These are phyloP conservation scores for Sordariomycetes sp. DNA, from an alignment of 2,329 filamentous ascomycete genomes.

Conservation along the genomic window DNA sequence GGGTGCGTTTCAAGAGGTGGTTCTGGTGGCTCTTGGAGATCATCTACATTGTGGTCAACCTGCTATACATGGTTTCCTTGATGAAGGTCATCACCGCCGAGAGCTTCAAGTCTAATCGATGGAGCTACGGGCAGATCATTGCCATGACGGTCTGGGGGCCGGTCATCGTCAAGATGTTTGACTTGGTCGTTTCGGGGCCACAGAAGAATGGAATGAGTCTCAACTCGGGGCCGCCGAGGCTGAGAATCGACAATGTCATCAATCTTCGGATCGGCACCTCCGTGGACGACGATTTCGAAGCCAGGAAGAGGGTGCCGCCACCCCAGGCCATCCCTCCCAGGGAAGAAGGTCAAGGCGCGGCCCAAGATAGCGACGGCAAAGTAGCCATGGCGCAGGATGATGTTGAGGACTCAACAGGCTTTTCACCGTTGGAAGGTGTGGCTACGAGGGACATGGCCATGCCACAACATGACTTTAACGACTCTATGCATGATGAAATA, in stretches of 20 bases:
- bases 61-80: conserved; percentile 27
- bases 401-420: too few relatives aligned
- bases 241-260: conserved; percentile 29
- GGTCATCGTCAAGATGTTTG: conserved; percentile 28
- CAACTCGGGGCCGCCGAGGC: conserved; percentile 25
- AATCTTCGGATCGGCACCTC: conserved; percentile 17
- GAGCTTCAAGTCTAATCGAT: conserved; percentile 23
- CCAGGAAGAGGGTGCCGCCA: too few relatives aligned
- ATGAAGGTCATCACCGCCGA: conserved; percentile 23
- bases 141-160: conserved; percentile 29
- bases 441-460: too few relatives aligned
- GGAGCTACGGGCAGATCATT: conserved; percentile 28
- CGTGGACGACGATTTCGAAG: not conserved
- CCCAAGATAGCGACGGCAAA: too few relatives aligned
- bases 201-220: conserved; percentile 24
- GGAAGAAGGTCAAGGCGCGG: too few relatives aligned
- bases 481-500: too few relatives aligned
- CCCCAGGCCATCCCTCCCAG: too few relatives aligned
- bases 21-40: conserved; percentile 25
- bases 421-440: too few relatives aligned
- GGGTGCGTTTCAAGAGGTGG: conserved; percentile 17
- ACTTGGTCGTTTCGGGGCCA: conserved; percentile 25
- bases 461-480: too few relatives aligned
- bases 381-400: too few relatives aligned
- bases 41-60: conserved; percentile 24